These are phyloP conservation scores for Penicillium sp. DNA, from an alignment of 2,329 filamentous ascomycete genomes.

Conservation along the genomic window DNA sequence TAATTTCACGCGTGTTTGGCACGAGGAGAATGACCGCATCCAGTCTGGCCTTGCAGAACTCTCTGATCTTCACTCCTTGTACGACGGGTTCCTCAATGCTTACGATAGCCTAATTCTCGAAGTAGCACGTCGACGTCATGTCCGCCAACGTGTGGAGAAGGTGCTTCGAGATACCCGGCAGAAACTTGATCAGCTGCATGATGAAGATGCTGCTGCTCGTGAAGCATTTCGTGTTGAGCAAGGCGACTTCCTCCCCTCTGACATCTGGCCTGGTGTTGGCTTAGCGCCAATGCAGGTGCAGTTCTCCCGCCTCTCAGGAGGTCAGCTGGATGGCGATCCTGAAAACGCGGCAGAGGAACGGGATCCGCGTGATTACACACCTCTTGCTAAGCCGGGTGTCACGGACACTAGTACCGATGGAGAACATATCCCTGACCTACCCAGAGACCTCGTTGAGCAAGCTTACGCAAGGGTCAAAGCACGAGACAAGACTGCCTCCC, in stretches of 20 bases:
- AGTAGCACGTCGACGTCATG: constrained; percentile 67
- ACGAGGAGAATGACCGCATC: constrained; percentile 68
- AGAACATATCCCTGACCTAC: constrained; percentile 43
- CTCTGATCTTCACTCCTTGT: constrained; percentile 72
- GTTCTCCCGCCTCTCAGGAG: constrained; percentile 38
- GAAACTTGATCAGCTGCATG: constrained; percentile 69
- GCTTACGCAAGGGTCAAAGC: constrained; percentile 41
- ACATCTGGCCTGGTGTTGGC: constrained; percentile 76
- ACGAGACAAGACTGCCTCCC: constrained; percentile 24
- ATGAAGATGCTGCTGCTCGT: constrained; percentile 67
- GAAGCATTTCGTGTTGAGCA: constrained; percentile 77
- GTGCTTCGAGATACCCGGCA: constrained; percentile 75
- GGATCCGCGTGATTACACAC: neutral
- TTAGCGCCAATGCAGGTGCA: constrained; percentile 52
- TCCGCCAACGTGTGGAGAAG: constrained; percentile 68
- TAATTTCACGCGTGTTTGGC: constrained; percentile 58
- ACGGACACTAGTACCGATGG: constrained; percentile 23
- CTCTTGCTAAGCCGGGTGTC: neutral
- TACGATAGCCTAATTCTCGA: constrained; percentile 85
- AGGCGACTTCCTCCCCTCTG: constrained; percentile 79
- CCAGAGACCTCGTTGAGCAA: constrained; percentile 42
- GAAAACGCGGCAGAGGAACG: constrained; percentile 8
- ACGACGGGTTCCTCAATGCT: constrained; percentile 77
- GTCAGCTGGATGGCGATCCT: constrained; percentile 28
- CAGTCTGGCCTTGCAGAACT: constrained; percentile 69